Evolutionary conservation across 2,329 filamentous ascomycete species (phyloP).

Genomic region (Hypoxylon sp.): DNA sequence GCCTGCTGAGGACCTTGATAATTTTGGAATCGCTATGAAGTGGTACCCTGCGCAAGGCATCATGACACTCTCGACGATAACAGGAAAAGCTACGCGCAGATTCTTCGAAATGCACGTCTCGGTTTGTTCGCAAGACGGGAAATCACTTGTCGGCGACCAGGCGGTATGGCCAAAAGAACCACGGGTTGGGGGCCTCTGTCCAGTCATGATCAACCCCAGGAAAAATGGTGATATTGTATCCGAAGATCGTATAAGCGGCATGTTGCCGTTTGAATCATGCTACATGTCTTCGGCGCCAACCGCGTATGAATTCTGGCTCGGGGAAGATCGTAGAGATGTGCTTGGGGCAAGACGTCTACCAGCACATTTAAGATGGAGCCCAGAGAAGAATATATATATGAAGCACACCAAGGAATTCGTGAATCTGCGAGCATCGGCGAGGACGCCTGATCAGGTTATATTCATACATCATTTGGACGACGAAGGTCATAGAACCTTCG

Average conservation of each 20-base stretch:
- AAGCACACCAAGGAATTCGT: slow-evolving; percentile 47
- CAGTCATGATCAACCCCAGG: slow-evolving; percentile 49
- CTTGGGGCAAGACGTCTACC: slow-evolving; percentile 60
- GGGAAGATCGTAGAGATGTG: slow-evolving; percentile 61
- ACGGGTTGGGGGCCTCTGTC: slow-evolving; percentile 50
- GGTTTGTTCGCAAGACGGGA: slow-evolving; percentile 48
- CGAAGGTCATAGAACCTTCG: slow-evolving; percentile 23
- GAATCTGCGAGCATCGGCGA: slow-evolving; percentile 34
- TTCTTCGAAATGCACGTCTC: slow-evolving; percentile 57
- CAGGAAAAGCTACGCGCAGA: slow-evolving; percentile 35
- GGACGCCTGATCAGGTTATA: slow-evolving; percentile 51
- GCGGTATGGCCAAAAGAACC: slow-evolving; percentile 49
- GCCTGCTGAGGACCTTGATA: slow-evolving; percentile 54
- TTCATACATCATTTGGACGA: slow-evolving; percentile 46
- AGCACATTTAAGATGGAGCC: slow-evolving; percentile 53
- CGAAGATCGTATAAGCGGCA: slow-evolving; percentile 57
- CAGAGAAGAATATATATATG: slow-evolving; percentile 34
- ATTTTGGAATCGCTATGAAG: slow-evolving; percentile 54
- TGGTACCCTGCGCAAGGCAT: slow-evolving; percentile 58
- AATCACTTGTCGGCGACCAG: slow-evolving; percentile 49
- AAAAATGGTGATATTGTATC: slow-evolving; percentile 12
- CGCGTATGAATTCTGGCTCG: slow-evolving; percentile 57
- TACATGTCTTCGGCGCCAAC: slow-evolving; percentile 61
- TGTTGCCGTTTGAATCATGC: slow-evolving; percentile 60
- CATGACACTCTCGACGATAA: slow-evolving; percentile 44